These are phyloP conservation scores for Ciborinia camelliae DNA, from an alignment of 2,329 filamentous ascomycete species.

Conservation along the genomic window DNA sequence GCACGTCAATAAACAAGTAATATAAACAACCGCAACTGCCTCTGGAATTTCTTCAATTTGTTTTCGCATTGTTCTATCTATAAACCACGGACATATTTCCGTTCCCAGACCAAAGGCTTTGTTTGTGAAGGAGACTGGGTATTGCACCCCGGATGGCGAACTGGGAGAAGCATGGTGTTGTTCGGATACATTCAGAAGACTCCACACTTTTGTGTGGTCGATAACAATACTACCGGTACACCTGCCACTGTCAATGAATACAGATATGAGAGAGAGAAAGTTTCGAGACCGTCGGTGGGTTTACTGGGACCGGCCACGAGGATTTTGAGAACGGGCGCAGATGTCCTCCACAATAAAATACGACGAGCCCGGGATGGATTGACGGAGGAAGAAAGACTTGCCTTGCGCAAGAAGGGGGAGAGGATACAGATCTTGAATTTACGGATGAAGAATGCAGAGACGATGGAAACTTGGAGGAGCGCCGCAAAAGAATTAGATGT, in stretches of 20 bases:
- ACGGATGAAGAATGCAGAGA: conserved; percentile 64
- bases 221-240: conserved; percentile 18
- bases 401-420: conserved; percentile 49
- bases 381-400: conserved; percentile 46
- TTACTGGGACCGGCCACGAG: conserved; percentile 31
- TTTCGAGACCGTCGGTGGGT: conserved; percentile 23
- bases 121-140: background rate
- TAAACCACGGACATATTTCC: background rate
- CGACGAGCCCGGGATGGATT: conserved; percentile 32
- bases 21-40: background rate
- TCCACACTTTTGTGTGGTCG: conserved; percentile 26
- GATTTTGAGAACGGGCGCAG: conserved; percentile 29
- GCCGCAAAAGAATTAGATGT: conserved; percentile 75
- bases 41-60: background rate
- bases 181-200: conserved; percentile 32
- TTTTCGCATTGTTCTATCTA: background rate
- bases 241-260: background rate
- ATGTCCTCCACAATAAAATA: conserved; percentile 33
- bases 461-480: conserved; percentile 67
- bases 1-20: background rate
- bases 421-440: conserved; percentile 60
- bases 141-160: conserved; percentile 14
- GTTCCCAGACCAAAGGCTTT: background rate
- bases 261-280: background rate
- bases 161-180: conserved; percentile 30